Evolutionary conservation across 2,329 filamentous ascomycete genomes (phyloP), one percentile per base, ranked within the genome.

Genomic region (Neopestalotiopsis rosae): DNA sequence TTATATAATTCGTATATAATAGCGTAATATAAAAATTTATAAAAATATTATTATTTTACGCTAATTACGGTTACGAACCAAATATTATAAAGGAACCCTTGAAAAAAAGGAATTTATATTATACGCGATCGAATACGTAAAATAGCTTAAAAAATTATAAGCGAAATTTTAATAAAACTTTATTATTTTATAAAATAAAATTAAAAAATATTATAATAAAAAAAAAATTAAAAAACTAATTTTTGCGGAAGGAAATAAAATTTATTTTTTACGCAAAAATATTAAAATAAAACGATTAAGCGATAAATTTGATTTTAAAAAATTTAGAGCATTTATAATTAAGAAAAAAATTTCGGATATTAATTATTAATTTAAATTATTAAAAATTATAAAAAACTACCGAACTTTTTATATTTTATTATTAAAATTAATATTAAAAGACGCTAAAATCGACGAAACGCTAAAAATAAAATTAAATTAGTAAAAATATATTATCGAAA

Each of bases 31-130:
- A 14, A 28, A 3, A 59, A 59, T 3, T 1, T 13, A 59, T 32
- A 4, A 12, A 3, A 59, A 17, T 59, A 32, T 59, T 13, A 59
- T 65, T 67, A 45, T 67, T 68, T 32, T 59, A 59, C 56, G 56
- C 24, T 14, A 59, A 59, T 59, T 59, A 28, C 30, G 14, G 30
- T 1, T 59, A 14, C 14, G 62, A 40, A 62, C 17, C 57, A 4
- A 3, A 59, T 59, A 62, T 62, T 38, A 20, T 61, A 4, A 7
- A n/a, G n/a, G n/a, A n/a, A n/a, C n/a, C n/a, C n/a, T 70, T 57
- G 69, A 61, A 72, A 69, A 64, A 71, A 71, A n/a, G 68, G 72
- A 71, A 49, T 2, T 49, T n/a, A 17, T 49, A 59, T 66, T 69
- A 68, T 62, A 65, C 52, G 63, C 69, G 62, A 67, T 68, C 10